These are phyloP conservation scores for Claviceps purpurea DNA, from an alignment of 2,329 filamentous ascomycete genomes.

Conservation along the genomic window DNA sequence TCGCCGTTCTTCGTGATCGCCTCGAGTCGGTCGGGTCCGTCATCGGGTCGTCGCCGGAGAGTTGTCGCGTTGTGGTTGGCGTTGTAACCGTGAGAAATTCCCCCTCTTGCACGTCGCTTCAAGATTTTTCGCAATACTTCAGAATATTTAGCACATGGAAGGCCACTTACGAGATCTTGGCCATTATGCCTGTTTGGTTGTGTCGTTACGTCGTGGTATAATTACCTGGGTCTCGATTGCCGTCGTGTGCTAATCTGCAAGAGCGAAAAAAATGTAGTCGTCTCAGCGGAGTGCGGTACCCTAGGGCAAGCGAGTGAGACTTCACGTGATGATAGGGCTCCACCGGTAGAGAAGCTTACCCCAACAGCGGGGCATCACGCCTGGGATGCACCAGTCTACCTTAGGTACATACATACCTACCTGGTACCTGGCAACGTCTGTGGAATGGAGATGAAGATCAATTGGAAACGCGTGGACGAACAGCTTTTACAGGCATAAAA, in stretches of 20 bases:
- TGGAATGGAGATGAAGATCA: no score
- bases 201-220: constrained; percentile 27
- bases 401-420: no score
- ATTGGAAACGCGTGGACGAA: no score
- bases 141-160: constrained; percentile 10
- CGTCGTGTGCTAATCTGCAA: constrained; percentile 18
- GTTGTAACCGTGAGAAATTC: neutral
- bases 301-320: constrained; percentile 20
- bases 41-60: neutral
- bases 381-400: no score
- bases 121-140: constrained; percentile 3
- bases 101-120: constrained; percentile 11
- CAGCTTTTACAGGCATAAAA: no score
- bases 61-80: neutral
- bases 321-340: constrained; percentile 20
- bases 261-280: constrained; percentile 18
- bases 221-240: constrained; percentile 23
- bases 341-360: constrained; percentile 8
- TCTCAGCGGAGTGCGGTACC: constrained; percentile 28
- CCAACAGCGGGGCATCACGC: no score
- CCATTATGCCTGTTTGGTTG: constrained; percentile 42
- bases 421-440: no score
- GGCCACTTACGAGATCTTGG: constrained; percentile 47
- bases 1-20: neutral
- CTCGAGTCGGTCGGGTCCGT: constrained; percentile 2